A percentile compares a stretch with the other conserved stretches of the same genome.
phyloP scores from a whole-genome alignment of 257 asterid genomes.

The Nyctanthes arbortristis region DNA sequence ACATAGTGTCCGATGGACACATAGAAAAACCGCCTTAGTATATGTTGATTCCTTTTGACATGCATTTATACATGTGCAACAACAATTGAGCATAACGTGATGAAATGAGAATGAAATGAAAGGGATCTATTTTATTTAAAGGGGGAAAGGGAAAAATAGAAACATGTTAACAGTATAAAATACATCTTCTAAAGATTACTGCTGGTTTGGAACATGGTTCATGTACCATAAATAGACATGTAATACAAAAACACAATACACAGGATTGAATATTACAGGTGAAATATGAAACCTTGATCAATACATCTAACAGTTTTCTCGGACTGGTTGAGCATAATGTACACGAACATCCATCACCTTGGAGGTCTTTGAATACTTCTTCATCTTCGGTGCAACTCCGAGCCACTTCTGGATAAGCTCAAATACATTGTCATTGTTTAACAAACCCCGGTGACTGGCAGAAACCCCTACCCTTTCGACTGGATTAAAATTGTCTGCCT shows the following conservation, averaged over 20 bases:
- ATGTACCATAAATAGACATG: too few relatives aligned
- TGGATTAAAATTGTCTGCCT: conserved; percentile 78
- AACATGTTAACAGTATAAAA: too few relatives aligned
- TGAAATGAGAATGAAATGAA: too few relatives aligned
- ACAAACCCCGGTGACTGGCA: conserved; percentile 61
- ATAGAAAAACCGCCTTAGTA: too few relatives aligned
- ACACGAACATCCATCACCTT: conserved; percentile 66
- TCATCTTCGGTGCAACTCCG: conserved; percentile 47
- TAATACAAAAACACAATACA: neutral
- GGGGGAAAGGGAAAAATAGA: too few relatives aligned
- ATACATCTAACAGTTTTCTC: neutral
- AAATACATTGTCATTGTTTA: conserved; percentile 53
- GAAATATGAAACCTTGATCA: neutral
- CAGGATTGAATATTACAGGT: neutral
- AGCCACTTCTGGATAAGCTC: conserved; percentile 62
- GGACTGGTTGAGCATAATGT: neutral
- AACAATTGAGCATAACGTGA: too few relatives aligned
- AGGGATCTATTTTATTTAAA: too few relatives aligned
- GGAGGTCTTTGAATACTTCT: conserved; percentile 38
- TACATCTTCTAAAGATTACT: too few relatives aligned
- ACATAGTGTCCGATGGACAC: too few relatives aligned
- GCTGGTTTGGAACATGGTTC: too few relatives aligned
- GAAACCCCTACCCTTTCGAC: conserved; percentile 73
- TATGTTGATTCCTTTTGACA: too few relatives aligned
- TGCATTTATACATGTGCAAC: too few relatives aligned